Conservation (phyloP, 202 grass and related monocot genomes). For the Panicum virgatum region DNA sequence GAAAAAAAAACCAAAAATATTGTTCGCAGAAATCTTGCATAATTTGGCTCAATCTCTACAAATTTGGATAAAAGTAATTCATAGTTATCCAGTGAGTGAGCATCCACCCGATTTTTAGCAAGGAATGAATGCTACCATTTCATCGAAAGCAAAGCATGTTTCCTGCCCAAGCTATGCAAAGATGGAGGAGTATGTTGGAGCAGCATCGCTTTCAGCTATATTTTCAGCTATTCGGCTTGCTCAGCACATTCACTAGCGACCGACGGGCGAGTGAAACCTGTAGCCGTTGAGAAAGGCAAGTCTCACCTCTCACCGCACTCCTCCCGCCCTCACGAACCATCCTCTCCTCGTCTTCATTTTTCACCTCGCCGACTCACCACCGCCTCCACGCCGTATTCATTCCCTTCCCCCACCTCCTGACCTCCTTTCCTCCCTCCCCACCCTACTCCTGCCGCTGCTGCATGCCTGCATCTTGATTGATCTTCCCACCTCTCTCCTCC, state of each 20-base stretch:
- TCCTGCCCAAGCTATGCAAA: constrained; percentile 1
- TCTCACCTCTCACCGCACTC: background rate
- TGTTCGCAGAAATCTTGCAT: background rate
- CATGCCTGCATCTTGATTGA: constrained; percentile 25
- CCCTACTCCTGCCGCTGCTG: background rate
- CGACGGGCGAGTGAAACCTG: background rate
- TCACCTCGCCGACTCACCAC: constrained; percentile 22
- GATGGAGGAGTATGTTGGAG: background rate
- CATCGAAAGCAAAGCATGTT: constrained; percentile 22
- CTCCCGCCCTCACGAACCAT: constrained; percentile 47
- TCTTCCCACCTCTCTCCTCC: background rate
- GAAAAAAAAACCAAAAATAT: too few relatives aligned
- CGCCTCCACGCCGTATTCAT: background rate
- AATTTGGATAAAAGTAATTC: background rate
- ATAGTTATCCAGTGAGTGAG: background rate
- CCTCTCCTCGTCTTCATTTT: background rate
- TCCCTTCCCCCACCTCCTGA: background rate
- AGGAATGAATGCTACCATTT: background rate
- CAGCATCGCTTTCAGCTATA: background rate
- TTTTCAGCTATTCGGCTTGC: background rate
- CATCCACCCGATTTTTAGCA: background rate
- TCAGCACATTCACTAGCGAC: background rate
- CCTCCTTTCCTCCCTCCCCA: background rate
- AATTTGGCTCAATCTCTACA: background rate
- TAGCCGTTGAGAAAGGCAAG: constrained; percentile 30